A percentile compares a stretch with the other conserved stretches of the same genome.
phyloP scores from a whole-genome alignment of 176 grass and related monocot genomes.

The Alopecurus myosuroides region DNA sequence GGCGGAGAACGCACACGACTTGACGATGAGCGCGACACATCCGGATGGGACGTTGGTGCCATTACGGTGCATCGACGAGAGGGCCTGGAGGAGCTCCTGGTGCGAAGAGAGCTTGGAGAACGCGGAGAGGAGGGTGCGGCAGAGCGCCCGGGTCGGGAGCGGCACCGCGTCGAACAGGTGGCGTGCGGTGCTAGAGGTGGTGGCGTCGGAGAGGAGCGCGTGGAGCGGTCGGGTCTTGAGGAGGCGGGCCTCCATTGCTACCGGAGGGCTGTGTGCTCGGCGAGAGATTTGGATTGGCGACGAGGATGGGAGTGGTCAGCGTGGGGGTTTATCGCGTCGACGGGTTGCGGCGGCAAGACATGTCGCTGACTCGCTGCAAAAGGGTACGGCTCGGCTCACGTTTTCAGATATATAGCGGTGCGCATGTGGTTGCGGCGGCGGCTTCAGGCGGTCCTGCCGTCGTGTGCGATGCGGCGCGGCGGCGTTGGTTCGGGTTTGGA shows the following conservation, averaged over 20 bases:
- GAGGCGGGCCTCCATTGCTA: conserved; percentile 40
- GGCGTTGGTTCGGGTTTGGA: not conserved
- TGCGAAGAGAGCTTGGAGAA: conserved; percentile 62
- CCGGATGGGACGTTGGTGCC: conserved; percentile 20
- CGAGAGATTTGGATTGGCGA: not conserved
- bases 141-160: conserved; percentile 40
- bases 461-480: not conserved
- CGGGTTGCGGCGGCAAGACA: conserved; percentile 12
- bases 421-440: not conserved
- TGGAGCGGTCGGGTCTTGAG: conserved; percentile 49
- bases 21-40: conserved; percentile 49
- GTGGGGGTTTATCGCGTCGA: conserved; percentile 9
- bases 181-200: conserved; percentile 34
- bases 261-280: not conserved
- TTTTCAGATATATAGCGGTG: not conserved
- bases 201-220: conserved; percentile 31
- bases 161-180: conserved; percentile 67
- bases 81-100: conserved; percentile 34
- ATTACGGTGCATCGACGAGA: conserved; percentile 42
- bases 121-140: conserved; percentile 33
- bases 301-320: not conserved
- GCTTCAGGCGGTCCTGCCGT: not conserved
- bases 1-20: conserved; percentile 46
- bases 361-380: not conserved
- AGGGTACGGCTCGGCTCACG: not conserved